These are phyloP conservation scores for Clonostachys solani DNA, from an alignment of 2,329 filamentous ascomycete species.

Conservation along the genomic window DNA sequence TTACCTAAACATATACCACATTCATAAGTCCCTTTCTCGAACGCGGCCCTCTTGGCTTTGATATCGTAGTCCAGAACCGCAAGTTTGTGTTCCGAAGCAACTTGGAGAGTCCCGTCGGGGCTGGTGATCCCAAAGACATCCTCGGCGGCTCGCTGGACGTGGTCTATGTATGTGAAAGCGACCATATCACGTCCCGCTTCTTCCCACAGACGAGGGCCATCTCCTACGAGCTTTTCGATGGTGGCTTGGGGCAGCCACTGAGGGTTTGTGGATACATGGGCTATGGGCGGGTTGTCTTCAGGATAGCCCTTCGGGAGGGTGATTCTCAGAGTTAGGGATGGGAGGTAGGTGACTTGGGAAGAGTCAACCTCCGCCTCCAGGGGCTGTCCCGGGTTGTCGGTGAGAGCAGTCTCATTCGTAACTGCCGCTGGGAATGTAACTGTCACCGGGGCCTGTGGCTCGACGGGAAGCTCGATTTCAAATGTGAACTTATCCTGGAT, in stretches of 20 bases:
- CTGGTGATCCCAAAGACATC: constrained; percentile 55
- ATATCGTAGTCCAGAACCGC: constrained; percentile 75
- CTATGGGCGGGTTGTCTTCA: constrained; percentile 40
- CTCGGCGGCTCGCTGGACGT: constrained; percentile 54
- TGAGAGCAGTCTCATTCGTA: constrained; percentile 5
- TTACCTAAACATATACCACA: constrained; percentile 77
- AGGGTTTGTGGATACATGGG: constrained; percentile 48
- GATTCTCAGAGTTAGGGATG: constrained; percentile 49
- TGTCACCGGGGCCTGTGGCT: constrained; percentile 47
- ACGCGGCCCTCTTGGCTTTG: constrained; percentile 67
- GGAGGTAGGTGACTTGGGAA: constrained; percentile 51
- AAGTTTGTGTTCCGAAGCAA: constrained; percentile 58
- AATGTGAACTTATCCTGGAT: constrained; percentile 38
- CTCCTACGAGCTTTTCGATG: constrained; percentile 43
- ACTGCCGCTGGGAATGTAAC: constrained; percentile 50
- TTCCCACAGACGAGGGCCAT: constrained; percentile 54
- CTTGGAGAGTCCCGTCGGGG: constrained; percentile 40
- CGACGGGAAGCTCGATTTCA: constrained; percentile 53
- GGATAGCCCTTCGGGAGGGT: constrained; percentile 56
- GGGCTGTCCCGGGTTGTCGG: constrained; percentile 1
- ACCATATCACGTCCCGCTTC: constrained; percentile 55
- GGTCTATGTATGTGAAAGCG: constrained; percentile 61
- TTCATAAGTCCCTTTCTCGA: constrained; percentile 80
- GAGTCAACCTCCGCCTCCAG: constrained; percentile 27
- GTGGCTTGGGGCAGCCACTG: constrained; percentile 50